Percentiles rank a stretch among this genome's conserved stretches.
phyloP scores from a whole-genome alignment of 2,329 filamentous ascomycete species.

The Exophiala sideris region DNA sequence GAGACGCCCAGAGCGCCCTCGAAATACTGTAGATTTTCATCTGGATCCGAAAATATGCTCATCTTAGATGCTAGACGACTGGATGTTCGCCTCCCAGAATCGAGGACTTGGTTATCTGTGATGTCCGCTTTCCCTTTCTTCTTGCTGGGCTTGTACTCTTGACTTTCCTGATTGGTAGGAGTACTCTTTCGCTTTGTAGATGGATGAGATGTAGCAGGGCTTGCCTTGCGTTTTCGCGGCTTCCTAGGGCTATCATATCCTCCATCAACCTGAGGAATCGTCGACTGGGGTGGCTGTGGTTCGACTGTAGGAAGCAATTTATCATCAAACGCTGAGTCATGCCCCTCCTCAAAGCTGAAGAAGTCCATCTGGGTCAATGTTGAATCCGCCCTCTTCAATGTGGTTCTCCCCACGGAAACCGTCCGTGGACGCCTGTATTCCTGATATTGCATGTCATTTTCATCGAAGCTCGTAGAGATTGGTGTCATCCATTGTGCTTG shows the following conservation, averaged over 20 bases:
- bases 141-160: constrained; percentile 18
- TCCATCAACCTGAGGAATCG: constrained; percentile 17
- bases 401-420: background rate
- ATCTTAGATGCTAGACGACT: constrained; percentile 17
- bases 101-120: background rate
- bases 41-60: constrained; percentile 18
- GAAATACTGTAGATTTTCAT: constrained; percentile 18
- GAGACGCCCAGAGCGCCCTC: constrained; percentile 7
- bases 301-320: constrained; percentile 1
- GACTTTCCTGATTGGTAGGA: constrained; percentile 8
- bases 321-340: constrained; percentile 12
- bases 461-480: constrained; percentile 3
- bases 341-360: constrained; percentile 10
- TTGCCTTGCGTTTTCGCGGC: constrained; percentile 12
- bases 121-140: constrained; percentile 1
- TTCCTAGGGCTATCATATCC: constrained; percentile 19
- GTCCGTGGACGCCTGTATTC: background rate
- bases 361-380: constrained; percentile 30
- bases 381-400: constrained; percentile 21
- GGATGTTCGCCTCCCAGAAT: constrained; percentile 12
- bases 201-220: background rate
- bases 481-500: constrained; percentile 25
- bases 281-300: background rate
- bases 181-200: constrained; percentile 5
- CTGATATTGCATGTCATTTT: constrained; percentile 9